Base-by-base conservation (phyloP, 768 basidiomycete species). In the Termitomyces sp. region DNA sequence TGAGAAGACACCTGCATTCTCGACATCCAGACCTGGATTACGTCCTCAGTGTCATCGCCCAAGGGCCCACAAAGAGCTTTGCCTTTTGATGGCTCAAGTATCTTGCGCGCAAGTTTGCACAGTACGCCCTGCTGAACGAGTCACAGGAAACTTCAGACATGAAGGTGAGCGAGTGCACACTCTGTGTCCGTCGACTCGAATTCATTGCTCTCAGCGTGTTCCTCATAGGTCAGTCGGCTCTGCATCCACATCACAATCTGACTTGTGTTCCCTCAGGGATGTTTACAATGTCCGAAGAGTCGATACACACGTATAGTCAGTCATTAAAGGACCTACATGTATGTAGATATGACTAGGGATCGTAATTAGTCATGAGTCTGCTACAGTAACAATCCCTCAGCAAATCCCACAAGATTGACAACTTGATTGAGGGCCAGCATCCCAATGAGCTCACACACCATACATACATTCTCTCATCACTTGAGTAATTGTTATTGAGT, bases 271-370 rank as follows among this genome's bases (percentile, higher is more conserved):
- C n/a, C 11, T 87, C 68, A 95, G 96, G 60, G 97, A 99, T 74
- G 98, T 99, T 66, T 99, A 99, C 75, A 99, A 99, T 70, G 80
- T 94, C 53, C 87, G 97, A 27, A 99, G 98, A 71, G 97, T 99
- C 60, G 97, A 99, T 69, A 99, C 97, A 8, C 97, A 99, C 72
- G 93, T n/a, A n/a, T n/a, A n/a, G n/a, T n/a, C n/a, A n/a, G n/a
- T n/a, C n/a, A n/a, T n/a, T n/a, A n/a, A n/a, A n/a, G n/a, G n/a
- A n/a, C n/a, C n/a, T n/a, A n/a, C n/a, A n/a, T n/a, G n/a, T n/a
- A n/a, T n/a, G n/a, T n/a, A n/a, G n/a, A n/a, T n/a, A n/a, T n/a
- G n/a, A n/a, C n/a, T n/a, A n/a, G n/a, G n/a, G n/a, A n/a, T n/a
- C n/a, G n/a, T n/a, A n/a, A n/a, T n/a, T n/a, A n/a, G n/a, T n/a